These are phyloP conservation scores for Chlamydomonas applanata DNA, from an alignment of 139 green algal species.

Conservation along the genomic window DNA sequence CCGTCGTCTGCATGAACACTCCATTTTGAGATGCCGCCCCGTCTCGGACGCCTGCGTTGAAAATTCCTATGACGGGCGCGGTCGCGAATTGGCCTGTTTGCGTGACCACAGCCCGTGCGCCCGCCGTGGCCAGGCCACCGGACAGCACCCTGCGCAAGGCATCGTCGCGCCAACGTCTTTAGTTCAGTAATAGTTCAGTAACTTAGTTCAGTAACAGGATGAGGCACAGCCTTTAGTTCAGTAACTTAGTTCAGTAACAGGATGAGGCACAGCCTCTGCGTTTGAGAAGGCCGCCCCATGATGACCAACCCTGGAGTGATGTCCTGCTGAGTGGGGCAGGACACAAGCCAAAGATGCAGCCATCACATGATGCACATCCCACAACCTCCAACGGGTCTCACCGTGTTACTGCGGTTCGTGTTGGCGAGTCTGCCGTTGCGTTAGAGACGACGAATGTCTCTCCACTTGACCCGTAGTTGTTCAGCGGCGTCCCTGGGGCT, in stretches of 20 bases:
- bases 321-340: too few species aligned
- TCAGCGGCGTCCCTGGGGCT: conserved; percentile 1
- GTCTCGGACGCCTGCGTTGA: conserved; percentile 4
- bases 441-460: neutral
- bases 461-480: conserved; percentile 15
- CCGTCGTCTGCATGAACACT: neutral
- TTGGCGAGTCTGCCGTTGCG: neutral
- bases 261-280: neutral
- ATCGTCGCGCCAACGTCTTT: too few species aligned
- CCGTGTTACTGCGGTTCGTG: neutral
- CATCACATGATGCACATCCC: too few species aligned
- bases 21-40: conserved; percentile 19
- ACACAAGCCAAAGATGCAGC: too few species aligned
- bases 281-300: neutral
- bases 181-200: neutral
- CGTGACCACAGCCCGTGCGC: conserved; percentile 14
- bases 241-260: neutral
- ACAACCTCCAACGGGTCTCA: too few species aligned
- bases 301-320: too few species aligned
- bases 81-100: neutral
- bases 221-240: neutral
- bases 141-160: too few species aligned
- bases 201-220: neutral
- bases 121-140: neutral
- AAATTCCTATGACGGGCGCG: conserved; percentile 15